Conservation (phyloP, 2,329 filamentous ascomycete genomes). For the Talaromyces sp. region DNA sequence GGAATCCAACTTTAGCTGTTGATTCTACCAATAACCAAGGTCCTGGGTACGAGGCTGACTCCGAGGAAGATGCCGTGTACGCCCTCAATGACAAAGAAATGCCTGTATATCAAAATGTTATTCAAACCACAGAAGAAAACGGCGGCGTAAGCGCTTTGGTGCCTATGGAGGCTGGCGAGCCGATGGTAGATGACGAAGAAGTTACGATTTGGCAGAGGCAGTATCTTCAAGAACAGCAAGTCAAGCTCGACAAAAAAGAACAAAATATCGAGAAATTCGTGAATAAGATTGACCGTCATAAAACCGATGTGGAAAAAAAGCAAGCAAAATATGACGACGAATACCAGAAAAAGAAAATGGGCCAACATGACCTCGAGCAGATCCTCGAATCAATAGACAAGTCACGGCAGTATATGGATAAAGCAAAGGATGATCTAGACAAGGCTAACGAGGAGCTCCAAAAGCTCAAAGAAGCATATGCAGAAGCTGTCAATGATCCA, state of each 20-base stretch:
- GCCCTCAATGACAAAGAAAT: background rate
- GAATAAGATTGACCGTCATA: background rate
- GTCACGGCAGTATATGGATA: background rate
- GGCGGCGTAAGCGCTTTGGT: background rate
- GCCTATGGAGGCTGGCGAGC: background rate
- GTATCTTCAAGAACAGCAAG: background rate
- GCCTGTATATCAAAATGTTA: background rate
- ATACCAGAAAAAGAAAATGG: background rate
- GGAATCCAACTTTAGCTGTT: too few species aligned
- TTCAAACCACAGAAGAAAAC: background rate
- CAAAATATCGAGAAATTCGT: background rate
- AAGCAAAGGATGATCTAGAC: background rate
- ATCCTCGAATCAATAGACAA: background rate
- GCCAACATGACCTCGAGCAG: background rate
- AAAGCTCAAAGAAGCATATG: background rate
- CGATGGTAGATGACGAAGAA: background rate
- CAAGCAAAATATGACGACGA: background rate
- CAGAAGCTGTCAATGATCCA: background rate
- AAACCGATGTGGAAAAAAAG: background rate
- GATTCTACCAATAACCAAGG: background rate
- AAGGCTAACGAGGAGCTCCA: background rate
- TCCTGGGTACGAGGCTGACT: background rate
- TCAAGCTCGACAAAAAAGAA: background rate
- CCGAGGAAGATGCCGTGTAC: too few species aligned
- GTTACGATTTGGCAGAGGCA: background rate